Conservation (phyloP, 164 flowering plant species). For the Nymphaea thermarum region DNA sequence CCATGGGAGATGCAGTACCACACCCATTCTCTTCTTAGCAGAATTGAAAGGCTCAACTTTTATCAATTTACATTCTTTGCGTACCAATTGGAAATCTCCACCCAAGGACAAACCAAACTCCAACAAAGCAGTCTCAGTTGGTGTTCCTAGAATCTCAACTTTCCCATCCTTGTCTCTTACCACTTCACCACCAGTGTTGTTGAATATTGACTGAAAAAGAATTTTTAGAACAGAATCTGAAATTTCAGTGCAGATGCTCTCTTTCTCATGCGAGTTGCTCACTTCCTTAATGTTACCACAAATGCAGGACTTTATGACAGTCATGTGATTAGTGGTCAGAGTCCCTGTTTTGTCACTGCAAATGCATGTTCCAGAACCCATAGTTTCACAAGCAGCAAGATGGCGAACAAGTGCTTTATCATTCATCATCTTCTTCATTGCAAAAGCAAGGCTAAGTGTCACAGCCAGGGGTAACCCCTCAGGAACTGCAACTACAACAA, state of each 20-base stretch:
- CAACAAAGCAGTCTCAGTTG: conserved; percentile 86
- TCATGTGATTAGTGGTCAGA: conserved; percentile 87
- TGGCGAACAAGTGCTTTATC: conserved; percentile 91
- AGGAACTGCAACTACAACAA: conserved; percentile 97
- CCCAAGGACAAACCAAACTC: conserved; percentile 81
- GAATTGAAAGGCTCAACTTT: conserved; percentile 98
- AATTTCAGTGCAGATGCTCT: conserved; percentile 22
- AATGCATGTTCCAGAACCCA: conserved; percentile 91
- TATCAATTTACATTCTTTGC: conserved; percentile 35
- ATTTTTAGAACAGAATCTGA: conserved; percentile 41
- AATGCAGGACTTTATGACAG: conserved; percentile 78
- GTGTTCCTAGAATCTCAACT: conserved; percentile 72
- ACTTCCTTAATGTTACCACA: conserved; percentile 49
- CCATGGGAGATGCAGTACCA: conserved; percentile 56
- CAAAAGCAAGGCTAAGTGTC: conserved; percentile 95
- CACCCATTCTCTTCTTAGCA: conserved; percentile 72
- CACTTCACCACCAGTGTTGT: conserved; percentile 88
- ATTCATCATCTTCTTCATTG: conserved; percentile 99
- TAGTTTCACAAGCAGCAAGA: conserved; percentile 94
- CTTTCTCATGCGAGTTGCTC: conserved; percentile 10
- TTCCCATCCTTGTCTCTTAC: conserved; percentile 44
- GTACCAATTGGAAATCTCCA: conserved; percentile 56
- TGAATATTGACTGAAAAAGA: conserved; percentile 72
- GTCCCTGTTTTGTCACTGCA: conserved; percentile 99
- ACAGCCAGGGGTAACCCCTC: conserved; percentile 96